Evolutionary conservation across 345 rosid species (phyloP).

Genomic region (Lumnitzera racemosa): DNA sequence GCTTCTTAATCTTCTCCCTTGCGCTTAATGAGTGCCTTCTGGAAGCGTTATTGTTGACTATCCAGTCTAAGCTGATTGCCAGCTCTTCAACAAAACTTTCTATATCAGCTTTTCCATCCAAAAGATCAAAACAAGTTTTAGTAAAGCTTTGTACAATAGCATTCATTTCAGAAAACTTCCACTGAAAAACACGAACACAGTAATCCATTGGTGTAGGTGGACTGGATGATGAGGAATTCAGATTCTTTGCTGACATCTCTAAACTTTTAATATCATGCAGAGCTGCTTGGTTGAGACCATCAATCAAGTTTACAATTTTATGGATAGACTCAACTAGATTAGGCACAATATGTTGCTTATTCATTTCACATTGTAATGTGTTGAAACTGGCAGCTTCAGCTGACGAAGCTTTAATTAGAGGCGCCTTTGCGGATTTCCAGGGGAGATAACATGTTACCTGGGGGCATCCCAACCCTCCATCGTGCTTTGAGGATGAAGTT

Average conservation of each 20-base stretch:
- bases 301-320: conserved; percentile 35
- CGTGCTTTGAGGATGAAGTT: conserved; percentile 8
- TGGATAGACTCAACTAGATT: conserved; percentile 26
- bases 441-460: conserved; percentile 25
- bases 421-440: conserved; percentile 29
- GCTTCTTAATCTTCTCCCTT: conserved; percentile 57
- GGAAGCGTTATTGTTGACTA: conserved; percentile 23
- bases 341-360: conserved; percentile 13
- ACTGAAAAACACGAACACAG: conserved; percentile 32
- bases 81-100: conserved; percentile 33
- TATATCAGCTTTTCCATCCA: conserved; percentile 27
- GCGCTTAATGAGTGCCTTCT: conserved; percentile 35
- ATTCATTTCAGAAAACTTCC: conserved; percentile 33
- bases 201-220: conserved; percentile 16
- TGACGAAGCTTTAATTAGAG: conserved; percentile 9
- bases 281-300: conserved; percentile 23
- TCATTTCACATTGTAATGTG: conserved; percentile 6
- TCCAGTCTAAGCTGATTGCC: conserved; percentile 34
- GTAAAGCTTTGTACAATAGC: conserved; percentile 27
- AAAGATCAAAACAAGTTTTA: conserved; percentile 22
- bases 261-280: not conserved
- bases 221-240: conserved; percentile 9
- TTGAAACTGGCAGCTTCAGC: conserved; percentile 15
- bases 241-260: conserved; percentile 8
- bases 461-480: conserved; percentile 21